Evolutionary conservation across 768 basidiomycete species (phyloP).

Genomic region (Termitomyces bulborhizus): DNA sequence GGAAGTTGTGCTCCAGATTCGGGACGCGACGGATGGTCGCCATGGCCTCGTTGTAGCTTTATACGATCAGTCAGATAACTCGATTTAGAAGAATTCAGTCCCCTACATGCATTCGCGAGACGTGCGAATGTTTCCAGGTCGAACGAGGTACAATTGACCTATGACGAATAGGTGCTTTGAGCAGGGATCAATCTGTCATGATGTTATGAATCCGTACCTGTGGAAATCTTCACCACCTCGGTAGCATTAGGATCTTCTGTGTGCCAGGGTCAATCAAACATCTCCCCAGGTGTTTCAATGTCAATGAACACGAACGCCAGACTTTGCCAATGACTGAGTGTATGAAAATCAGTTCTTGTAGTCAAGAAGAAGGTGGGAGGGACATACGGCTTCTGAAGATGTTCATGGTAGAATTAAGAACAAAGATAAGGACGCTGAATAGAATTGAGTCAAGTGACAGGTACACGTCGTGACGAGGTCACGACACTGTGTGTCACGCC

Average conservation of each 20-base stretch:
- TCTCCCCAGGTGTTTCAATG: slow-evolving; percentile 10
- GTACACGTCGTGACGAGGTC: slow-evolving; percentile 35
- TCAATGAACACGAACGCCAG: slow-evolving; percentile 68
- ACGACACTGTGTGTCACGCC: slow-evolving; percentile 20
- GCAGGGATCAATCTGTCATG: not conserved
- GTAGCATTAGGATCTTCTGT: slow-evolving; percentile 90
- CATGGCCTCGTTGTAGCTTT: slow-evolving; percentile 93
- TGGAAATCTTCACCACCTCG: slow-evolving; percentile 91
- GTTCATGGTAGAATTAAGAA: slow-evolving; percentile 50
- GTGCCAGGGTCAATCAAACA: slow-evolving; percentile 19
- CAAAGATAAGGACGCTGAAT: slow-evolving; percentile 7
- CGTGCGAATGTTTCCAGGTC: slow-evolving; percentile 86
- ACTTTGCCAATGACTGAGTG: slow-evolving; percentile 80
- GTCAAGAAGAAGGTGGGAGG: slow-evolving; percentile 3
- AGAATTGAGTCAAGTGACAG: slow-evolving; percentile 7
- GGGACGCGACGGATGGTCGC: slow-evolving; percentile 86
- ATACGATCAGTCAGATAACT: slow-evolving; percentile 3
- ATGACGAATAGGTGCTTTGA: slow-evolving; percentile 2
- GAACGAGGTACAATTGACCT: slow-evolving; percentile 84
- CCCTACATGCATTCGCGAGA: slow-evolving; percentile 96
- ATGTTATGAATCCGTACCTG: slow-evolving; percentile 30
- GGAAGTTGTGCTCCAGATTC: slow-evolving; percentile 71
- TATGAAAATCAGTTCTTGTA: slow-evolving; percentile 14
- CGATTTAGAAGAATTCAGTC: not conserved
- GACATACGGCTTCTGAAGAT: slow-evolving; percentile 76